These are phyloP conservation scores for Lachnellula subtilissima DNA, from an alignment of 2,329 filamentous ascomycete genomes.

Conservation along the genomic window DNA sequence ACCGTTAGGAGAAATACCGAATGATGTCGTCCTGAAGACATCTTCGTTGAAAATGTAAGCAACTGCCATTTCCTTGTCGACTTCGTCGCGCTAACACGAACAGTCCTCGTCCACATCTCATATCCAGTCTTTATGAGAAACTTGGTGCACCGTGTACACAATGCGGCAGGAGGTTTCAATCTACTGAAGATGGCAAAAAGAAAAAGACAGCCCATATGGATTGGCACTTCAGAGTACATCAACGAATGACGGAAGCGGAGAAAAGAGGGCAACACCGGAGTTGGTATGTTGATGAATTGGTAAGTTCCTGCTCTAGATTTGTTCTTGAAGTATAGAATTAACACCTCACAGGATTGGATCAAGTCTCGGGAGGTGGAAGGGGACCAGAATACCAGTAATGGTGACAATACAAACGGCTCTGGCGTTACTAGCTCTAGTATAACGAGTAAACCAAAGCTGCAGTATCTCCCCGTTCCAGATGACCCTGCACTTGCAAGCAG, in stretches of 20 bases:
- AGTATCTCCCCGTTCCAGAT: conserved; percentile 79
- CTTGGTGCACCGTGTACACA: conserved; percentile 85
- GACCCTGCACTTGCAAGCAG: conserved; percentile 69
- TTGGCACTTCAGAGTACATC: conserved; percentile 95
- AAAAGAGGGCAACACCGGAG: conserved; percentile 85
- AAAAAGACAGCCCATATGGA: conserved; percentile 92
- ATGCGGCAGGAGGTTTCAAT: conserved; percentile 81
- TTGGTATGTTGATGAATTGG: conserved; percentile 89
- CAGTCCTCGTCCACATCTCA: conserved; percentile 66
- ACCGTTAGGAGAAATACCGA: conserved; percentile 29
- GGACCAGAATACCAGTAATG: conserved; percentile 43
- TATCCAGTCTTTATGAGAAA: conserved; percentile 71
- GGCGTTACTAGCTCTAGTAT: conserved; percentile 36
- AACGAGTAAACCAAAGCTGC: conserved; percentile 47
- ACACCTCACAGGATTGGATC: conserved; percentile 72
- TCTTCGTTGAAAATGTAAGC: conserved; percentile 70
- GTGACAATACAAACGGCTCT: conserved; percentile 36
- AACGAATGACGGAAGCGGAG: conserved; percentile 78
- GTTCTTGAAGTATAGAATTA: neutral
- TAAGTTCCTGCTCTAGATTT: conserved; percentile 39
- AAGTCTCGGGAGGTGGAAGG: conserved; percentile 77
- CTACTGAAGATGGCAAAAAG: conserved; percentile 70
- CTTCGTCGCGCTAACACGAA: neutral
- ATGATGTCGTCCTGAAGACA: conserved; percentile 56
- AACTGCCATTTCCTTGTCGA: neutral